Evolutionary conservation across 805 yeast species (phyloP), one percentile per base, ranked within the genome.

Genomic region (Saturnispora hagleri): DNA sequence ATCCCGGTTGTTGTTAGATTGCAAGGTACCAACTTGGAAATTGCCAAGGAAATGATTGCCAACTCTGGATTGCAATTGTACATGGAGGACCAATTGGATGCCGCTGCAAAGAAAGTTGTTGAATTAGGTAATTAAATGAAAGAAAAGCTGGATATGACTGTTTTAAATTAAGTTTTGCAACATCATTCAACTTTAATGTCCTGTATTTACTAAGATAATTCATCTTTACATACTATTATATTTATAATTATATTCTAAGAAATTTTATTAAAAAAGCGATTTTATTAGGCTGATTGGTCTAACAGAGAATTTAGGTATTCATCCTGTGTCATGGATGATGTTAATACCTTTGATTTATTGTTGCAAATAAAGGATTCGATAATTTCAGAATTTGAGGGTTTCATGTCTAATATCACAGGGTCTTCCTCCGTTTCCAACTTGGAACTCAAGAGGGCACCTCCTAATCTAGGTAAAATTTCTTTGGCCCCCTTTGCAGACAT

Each of bases 1-100:
- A 86, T 93, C 52, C 99, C 99, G 60, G 93, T 93, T 65, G 95
- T 93, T 61, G 98, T 90, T 56, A 89, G 99, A 82, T 79, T 93
- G 68, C 98, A 95, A 78, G 99, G 99, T 73, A 93, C 99, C 58
- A 93, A 93, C 77, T 79, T 84, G 73, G 86, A 81, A 62, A 76
- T 83, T 67, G 99, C 98, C 64, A 87, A 84, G 73, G 77, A 85
- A 67, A 80, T 91, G 73, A 87, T 93, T 64, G 72, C 77, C 58
- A 78, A 88, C 66, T 88, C 97, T 41, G 98, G 98, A 51, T 79
- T 93, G 71, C 87, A 89, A 80, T 86, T 93, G 71, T 89, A 79
- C 72, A 83, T 96, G 55, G 87, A 84, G 73, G 86, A 84, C 67
- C 96, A 93, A 69, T 81, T 93, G 63, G 99, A 93, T 73, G 87